phyloP scores from a whole-genome alignment of 2,329 filamentous ascomycete genomes.

The Penicillium janthinellum region DNA sequence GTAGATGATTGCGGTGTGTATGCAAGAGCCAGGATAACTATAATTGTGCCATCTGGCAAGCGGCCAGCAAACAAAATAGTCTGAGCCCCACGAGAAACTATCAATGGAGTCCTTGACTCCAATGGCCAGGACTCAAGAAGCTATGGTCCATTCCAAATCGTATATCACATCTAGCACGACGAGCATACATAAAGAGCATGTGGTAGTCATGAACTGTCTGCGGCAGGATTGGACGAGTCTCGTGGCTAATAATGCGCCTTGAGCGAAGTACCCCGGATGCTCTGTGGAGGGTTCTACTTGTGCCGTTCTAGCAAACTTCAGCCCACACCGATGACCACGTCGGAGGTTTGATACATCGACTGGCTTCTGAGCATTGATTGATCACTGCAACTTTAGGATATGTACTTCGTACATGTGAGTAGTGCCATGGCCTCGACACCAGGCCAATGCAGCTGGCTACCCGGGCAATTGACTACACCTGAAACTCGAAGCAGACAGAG shows the following conservation, averaged over 20 bases:
- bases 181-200: background rate
- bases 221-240: slow-evolving; percentile 20
- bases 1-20: background rate
- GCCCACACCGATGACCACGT: background rate
- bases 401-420: background rate
- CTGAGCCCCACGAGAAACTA: background rate
- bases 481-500: no score
- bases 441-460: background rate
- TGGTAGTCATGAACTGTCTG: slow-evolving; percentile 8
- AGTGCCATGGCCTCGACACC: background rate
- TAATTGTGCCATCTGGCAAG: background rate
- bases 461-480: background rate
- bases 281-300: background rate
- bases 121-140: background rate
- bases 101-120: background rate
- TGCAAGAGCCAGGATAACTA: background rate
- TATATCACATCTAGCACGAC: background rate
- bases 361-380: background rate
- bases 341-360: background rate
- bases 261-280: slow-evolving; percentile 12
- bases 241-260: slow-evolving; percentile 12
- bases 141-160: slow-evolving; percentile 1
- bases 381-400: background rate
- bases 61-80: no score
- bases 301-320: background rate